These are phyloP conservation scores for Rubus parviflorus DNA, from an alignment of 306 rosid genomes.

Conservation along the genomic window DNA sequence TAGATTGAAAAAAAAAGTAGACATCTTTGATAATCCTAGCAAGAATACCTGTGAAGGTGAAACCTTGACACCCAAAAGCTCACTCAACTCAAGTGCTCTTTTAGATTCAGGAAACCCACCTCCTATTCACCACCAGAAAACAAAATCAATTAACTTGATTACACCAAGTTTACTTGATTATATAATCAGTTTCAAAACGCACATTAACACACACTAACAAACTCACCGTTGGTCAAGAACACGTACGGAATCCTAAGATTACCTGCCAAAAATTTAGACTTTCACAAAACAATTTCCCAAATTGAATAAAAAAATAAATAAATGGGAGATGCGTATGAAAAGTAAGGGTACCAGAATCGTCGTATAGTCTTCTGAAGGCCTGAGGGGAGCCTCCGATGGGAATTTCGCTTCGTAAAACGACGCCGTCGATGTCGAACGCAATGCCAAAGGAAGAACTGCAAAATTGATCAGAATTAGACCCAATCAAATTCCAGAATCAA, in stretches of 20 bases:
- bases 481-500: not conserved
- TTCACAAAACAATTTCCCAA: not conserved
- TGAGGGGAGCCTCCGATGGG: constrained; percentile 82
- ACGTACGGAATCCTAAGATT: constrained; percentile 57
- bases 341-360: constrained; percentile 42
- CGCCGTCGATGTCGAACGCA: constrained; percentile 97
- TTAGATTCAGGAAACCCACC: constrained; percentile 86
- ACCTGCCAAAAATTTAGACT: constrained; percentile 49
- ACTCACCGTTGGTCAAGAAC: constrained; percentile 84
- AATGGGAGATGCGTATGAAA: not conserved
- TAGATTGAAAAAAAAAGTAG: not conserved
- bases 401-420: constrained; percentile 62
- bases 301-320: not conserved
- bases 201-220: not conserved
- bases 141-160: not conserved
- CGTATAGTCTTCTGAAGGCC: constrained; percentile 61
- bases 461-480: constrained; percentile 2
- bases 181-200: not conserved
- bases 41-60: constrained; percentile 66
- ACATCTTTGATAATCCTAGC: constrained; percentile 3
- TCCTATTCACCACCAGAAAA: constrained; percentile 38
- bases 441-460: constrained; percentile 63
- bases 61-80: constrained; percentile 61
- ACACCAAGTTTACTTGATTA: not conserved
- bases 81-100: constrained; percentile 75